phyloP scores from a whole-genome alignment of 2,329 filamentous ascomycete species.

The Cladobotryum protrusum region DNA sequence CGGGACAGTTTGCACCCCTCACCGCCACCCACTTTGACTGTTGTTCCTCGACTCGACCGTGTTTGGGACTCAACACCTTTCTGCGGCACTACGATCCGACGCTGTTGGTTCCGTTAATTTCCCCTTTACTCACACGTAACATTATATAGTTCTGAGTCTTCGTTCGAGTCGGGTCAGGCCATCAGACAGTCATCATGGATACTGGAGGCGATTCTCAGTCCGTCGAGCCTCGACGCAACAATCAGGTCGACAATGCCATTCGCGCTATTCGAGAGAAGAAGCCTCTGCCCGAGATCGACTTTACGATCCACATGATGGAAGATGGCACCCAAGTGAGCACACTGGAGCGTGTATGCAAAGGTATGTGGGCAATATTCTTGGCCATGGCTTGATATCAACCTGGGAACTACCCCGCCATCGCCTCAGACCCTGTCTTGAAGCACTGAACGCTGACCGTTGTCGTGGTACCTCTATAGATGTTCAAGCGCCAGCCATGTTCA shows the following conservation, averaged over 20 bases:
- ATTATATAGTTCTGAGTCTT: no score
- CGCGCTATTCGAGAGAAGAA: constrained; percentile 92
- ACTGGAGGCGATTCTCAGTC: constrained; percentile 33
- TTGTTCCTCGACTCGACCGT: background rate
- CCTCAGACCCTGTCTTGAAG: background rate
- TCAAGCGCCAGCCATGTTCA: constrained; percentile 90
- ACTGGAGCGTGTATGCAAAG: constrained; percentile 95
- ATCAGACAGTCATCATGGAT: constrained; percentile 40
- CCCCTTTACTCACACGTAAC: background rate
- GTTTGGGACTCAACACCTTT: background rate
- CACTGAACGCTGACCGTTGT: constrained; percentile 11
- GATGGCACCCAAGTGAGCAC: constrained; percentile 95
- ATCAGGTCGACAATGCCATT: constrained; percentile 80
- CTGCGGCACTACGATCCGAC: background rate
- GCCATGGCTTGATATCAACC: background rate
- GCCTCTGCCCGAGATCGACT: constrained; percentile 95
- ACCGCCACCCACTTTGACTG: background rate
- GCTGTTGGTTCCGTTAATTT: background rate
- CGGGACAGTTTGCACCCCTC: background rate
- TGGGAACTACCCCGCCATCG: constrained; percentile 12
- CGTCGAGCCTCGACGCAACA: constrained; percentile 39
- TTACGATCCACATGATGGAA: constrained; percentile 97
- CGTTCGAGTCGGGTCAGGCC: no score
- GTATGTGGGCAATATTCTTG: constrained; percentile 44
- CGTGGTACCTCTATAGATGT: constrained; percentile 60